phyloP scores from a whole-genome alignment of 2,329 filamentous ascomycete genomes.

The Cytospora schulzeri region DNA sequence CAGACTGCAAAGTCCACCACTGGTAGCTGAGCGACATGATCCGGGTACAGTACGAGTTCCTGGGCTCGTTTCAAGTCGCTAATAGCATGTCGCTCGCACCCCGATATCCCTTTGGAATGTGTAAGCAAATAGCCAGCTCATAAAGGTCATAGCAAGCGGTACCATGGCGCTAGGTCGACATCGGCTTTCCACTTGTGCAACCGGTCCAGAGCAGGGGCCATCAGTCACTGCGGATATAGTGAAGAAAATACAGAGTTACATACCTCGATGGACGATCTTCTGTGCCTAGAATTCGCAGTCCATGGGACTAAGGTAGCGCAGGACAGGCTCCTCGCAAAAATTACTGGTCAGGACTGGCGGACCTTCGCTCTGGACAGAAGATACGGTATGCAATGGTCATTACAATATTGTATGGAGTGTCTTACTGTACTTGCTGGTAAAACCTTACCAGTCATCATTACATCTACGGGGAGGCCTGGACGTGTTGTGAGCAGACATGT shows the following conservation, averaged over 20 bases:
- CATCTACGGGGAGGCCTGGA: background rate
- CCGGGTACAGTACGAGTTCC: background rate
- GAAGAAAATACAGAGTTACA: background rate
- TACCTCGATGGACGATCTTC: background rate
- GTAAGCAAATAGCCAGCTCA: background rate
- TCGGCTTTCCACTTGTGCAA: slow-evolving; percentile 5
- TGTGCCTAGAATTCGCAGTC: background rate
- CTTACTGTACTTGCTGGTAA: background rate
- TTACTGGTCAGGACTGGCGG: background rate
- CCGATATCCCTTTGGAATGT: background rate
- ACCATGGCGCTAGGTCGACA: background rate
- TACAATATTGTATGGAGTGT: background rate
- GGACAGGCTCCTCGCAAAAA: background rate
- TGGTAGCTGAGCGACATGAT: background rate
- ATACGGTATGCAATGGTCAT: too few relatives aligned
- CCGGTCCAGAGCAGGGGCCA: background rate
- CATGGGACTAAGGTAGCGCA: too few relatives aligned
- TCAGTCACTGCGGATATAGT: background rate
- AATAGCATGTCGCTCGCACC: background rate
- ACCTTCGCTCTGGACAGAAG: background rate
- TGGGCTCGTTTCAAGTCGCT: background rate
- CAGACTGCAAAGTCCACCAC: background rate
- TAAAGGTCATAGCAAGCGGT: background rate
- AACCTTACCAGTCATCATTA: background rate
- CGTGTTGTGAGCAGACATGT: background rate